phyloP scores from a whole-genome alignment of 2,329 filamentous ascomycete genomes.

The Apiospora hydei region DNA sequence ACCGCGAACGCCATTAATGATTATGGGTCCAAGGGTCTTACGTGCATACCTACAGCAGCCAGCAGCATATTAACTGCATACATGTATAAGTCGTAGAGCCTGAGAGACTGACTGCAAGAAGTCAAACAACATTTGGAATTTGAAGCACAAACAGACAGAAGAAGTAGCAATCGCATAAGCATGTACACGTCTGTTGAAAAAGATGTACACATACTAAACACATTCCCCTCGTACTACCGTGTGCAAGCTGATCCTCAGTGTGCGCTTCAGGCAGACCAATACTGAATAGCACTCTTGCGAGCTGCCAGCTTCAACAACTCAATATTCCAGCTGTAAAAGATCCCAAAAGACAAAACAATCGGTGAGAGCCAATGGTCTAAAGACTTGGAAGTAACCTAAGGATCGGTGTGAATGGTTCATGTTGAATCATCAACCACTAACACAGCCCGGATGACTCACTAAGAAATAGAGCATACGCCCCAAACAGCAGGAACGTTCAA shows the following conservation, averaged over 20 bases:
- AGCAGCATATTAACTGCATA: neutral
- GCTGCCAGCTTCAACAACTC: neutral
- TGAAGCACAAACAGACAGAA: neutral
- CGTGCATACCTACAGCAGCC: neutral
- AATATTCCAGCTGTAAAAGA: neutral
- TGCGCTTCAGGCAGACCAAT: neutral
- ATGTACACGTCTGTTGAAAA: neutral
- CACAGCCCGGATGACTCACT: slow-evolving; percentile 20
- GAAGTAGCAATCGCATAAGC: neutral
- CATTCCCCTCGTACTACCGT: neutral
- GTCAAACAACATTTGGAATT: neutral
- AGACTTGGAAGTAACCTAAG: neutral
- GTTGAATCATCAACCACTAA: slow-evolving; percentile 7
- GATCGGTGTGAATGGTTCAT: neutral
- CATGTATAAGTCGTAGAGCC: neutral
- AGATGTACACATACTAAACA: neutral
- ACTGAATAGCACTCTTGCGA: neutral
- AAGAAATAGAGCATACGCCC: neutral
- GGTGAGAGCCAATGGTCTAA: neutral
- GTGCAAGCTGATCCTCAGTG: neutral
- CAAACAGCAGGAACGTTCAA: neutral
- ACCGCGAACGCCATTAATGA: neutral
- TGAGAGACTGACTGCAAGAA: neutral
- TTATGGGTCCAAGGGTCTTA: neutral
- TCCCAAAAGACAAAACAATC: neutral